These are phyloP conservation scores for Penicillium sp. DNA, from an alignment of 2,329 filamentous ascomycete genomes.

Conservation along the genomic window DNA sequence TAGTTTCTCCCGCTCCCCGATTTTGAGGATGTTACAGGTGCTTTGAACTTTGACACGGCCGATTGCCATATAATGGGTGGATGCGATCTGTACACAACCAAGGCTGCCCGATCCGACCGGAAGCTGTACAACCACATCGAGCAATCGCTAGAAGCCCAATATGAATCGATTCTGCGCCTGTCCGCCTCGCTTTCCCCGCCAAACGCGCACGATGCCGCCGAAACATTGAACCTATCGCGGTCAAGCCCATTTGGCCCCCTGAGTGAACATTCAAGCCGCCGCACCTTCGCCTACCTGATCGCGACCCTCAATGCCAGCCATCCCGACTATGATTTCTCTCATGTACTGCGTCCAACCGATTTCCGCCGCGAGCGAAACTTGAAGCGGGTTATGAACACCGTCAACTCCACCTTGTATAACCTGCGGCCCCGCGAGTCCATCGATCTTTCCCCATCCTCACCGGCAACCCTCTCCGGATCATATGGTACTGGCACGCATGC, in stretches of 20 bases:
- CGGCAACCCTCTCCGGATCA: slow-evolving; percentile 45
- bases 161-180: slow-evolving; percentile 80
- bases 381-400: slow-evolving; percentile 75
- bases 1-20: slow-evolving; percentile 90
- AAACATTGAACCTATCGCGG: slow-evolving; percentile 69
- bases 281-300: slow-evolving; percentile 93
- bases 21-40: slow-evolving; percentile 86
- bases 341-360: slow-evolving; percentile 81
- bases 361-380: slow-evolving; percentile 82
- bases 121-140: slow-evolving; percentile 97
- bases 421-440: slow-evolving; percentile 63
- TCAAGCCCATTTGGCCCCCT: slow-evolving; percentile 90
- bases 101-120: slow-evolving; percentile 91
- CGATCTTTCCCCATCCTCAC: slow-evolving; percentile 42
- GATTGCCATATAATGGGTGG: slow-evolving; percentile 90
- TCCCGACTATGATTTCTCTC: slow-evolving; percentile 94
- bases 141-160: slow-evolving; percentile 82
- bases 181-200: slow-evolving; percentile 85
- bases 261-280: slow-evolving; percentile 80
- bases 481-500: slow-evolving; percentile 53
- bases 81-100: slow-evolving; percentile 96
- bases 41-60: slow-evolving; percentile 91
- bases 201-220: slow-evolving; percentile 66
- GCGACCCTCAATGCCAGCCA: slow-evolving; percentile 95
- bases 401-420: slow-evolving; percentile 85